Base-by-base conservation (phyloP, 306 rosid genomes). In the Alnus rubra region DNA sequence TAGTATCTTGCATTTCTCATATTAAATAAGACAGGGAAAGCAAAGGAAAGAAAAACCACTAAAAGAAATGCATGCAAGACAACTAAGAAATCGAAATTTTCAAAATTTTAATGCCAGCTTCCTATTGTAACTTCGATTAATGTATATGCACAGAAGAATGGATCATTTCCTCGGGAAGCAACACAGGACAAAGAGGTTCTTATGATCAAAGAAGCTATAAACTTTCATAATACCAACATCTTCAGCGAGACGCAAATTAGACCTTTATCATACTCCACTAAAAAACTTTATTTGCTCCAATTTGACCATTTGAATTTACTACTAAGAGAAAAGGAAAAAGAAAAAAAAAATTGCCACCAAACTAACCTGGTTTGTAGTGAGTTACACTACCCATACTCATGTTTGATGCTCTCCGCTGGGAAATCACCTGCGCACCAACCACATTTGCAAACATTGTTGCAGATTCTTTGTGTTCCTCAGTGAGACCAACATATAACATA, bases 401-500 rank as follows among this genome's bases (percentile, higher is more conserved):
- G 55, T 86, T 91, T 65, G 90, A 85, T 78, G 84, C 87, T 82
- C 84, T 89, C 83, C 87, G 89, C 90, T 93, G 97, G 76, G 99
- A 90, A 84, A 96, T 93, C 88, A 91, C 98, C 91, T 96, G 99
- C 55, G 98, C 83, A 62, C 98, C 98, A 76, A 96, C 99, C 73
- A 93, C 93, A 77, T 91, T 88, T 73, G 96, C 99, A 83, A 96
- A 96, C 94, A 88, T 88, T 1, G 94, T 88, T 8, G 98, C 99
- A 79, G 99, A 96, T 89, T 96, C 96, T 85, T 84, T 89, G 91
- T 96, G 99, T 84, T 96, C 94, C 85, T 93, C 98, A 52, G 99
- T 96, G 80, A 96, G 98, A 85, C 99, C 99, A 86, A 96, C 99
- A 35, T 91, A 96, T 85, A 96, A 80, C 98, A 96, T 96, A 78